Evolutionary conservation across 441 rosid genomes (phyloP).

Genomic region (Eruca vesicaria): DNA sequence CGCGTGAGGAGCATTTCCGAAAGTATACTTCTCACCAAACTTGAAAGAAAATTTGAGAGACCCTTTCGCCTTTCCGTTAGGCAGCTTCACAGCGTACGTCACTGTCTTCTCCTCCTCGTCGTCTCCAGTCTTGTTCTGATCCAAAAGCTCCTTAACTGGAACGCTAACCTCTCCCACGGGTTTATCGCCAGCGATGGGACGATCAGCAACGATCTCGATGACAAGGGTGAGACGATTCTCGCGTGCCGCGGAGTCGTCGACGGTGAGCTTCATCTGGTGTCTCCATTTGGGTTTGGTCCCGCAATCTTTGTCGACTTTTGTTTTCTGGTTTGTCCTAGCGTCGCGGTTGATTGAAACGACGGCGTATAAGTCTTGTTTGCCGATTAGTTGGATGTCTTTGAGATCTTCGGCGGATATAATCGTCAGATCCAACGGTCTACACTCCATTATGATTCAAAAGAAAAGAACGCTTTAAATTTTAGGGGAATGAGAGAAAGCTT

Average conservation of each 20-base stretch:
- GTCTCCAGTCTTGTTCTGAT: conserved; percentile 20
- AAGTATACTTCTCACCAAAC: conserved; percentile 48
- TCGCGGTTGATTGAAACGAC: conserved; percentile 52
- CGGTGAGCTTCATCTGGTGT: conserved; percentile 47
- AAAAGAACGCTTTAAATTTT: neutral
- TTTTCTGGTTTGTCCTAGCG: conserved; percentile 43
- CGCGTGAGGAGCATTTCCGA: conserved; percentile 31
- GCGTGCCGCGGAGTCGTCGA: conserved; percentile 48
- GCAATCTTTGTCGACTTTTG: conserved; percentile 51
- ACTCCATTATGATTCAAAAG: conserved; percentile 46
- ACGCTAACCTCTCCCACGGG: conserved; percentile 58
- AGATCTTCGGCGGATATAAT: conserved; percentile 50
- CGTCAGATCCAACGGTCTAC: conserved; percentile 52
- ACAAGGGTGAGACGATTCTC: conserved; percentile 42
- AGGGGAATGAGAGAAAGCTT: neutral
- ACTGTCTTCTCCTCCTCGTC: conserved; percentile 26
- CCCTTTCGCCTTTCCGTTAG: conserved; percentile 63
- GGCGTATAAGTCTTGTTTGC: conserved; percentile 69
- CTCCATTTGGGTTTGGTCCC: conserved; percentile 65
- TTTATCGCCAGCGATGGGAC: conserved; percentile 52
- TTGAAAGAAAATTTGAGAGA: conserved; percentile 46
- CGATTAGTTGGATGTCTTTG: conserved; percentile 55
- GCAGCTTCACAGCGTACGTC: conserved; percentile 47
- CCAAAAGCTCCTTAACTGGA: conserved; percentile 62
- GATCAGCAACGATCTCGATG: conserved; percentile 52